Evolutionary conservation across 441 rosid species (phyloP).

Genomic region (Croton setiger): DNA sequence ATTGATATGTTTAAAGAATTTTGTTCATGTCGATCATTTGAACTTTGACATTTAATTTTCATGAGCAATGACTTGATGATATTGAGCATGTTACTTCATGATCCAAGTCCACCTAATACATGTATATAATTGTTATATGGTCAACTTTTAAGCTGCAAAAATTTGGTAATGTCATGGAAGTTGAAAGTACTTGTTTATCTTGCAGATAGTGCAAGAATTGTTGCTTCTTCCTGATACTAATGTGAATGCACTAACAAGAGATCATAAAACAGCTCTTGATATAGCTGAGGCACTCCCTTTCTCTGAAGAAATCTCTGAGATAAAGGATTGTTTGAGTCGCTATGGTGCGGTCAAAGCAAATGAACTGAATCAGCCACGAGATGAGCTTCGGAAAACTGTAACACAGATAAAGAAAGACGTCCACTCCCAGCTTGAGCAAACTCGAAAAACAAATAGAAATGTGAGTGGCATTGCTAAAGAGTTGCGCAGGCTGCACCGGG

Average conservation of each 20-base stretch:
- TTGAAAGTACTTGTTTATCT: neutral
- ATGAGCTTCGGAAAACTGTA: slow-evolving; percentile 72
- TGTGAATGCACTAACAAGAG: slow-evolving; percentile 73
- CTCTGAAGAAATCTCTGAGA: slow-evolving; percentile 62
- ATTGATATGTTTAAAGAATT: neutral
- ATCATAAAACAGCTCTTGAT: slow-evolving; percentile 79
- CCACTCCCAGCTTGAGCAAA: slow-evolving; percentile 78
- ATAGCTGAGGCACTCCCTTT: slow-evolving; percentile 75
- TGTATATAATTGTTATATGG: neutral
- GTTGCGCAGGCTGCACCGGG: slow-evolving; percentile 67
- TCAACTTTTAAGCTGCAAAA: neutral
- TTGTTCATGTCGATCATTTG: neutral
- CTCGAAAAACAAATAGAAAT: slow-evolving; percentile 75
- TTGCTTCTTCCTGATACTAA: slow-evolving; percentile 62
- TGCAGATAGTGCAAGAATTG: slow-evolving; percentile 72
- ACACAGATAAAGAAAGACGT: slow-evolving; percentile 76
- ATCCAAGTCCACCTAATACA: neutral
- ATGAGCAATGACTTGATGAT: neutral
- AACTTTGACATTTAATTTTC: neutral
- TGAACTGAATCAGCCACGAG: slow-evolving; percentile 71
- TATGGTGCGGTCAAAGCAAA: slow-evolving; percentile 72
- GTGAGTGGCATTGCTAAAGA: slow-evolving; percentile 79
- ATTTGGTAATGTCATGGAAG: neutral
- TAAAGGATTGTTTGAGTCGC: slow-evolving; percentile 53
- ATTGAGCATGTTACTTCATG: neutral